Conservation (phyloP, 148 eudicot genomes). For the Rhododendron vialii region DNA sequence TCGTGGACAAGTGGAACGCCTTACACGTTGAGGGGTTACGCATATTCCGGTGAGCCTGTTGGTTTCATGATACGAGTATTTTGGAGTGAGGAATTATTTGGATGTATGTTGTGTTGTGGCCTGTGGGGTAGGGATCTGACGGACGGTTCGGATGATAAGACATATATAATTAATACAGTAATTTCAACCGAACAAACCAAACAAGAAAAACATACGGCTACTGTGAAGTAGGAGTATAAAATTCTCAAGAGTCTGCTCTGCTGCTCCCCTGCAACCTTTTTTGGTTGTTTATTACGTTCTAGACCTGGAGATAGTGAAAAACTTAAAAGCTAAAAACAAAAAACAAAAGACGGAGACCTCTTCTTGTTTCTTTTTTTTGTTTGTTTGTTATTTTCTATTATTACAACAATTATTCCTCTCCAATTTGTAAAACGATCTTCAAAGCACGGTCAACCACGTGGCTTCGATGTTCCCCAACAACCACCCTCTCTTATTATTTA, state of each 20-base stretch:
- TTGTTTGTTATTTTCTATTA: too few species aligned
- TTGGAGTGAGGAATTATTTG: neutral
- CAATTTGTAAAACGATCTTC: neutral
- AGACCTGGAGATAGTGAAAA: too few species aligned
- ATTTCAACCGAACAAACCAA: neutral
- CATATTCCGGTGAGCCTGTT: slow-evolving; percentile 67
- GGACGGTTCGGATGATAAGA: too few species aligned
- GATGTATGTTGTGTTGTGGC: neutral
- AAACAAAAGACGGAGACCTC: too few species aligned
- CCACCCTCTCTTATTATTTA: neutral
- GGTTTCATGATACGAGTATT: neutral
- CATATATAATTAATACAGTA: too few species aligned
- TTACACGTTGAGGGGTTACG: slow-evolving; percentile 78
- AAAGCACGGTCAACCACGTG: neutral
- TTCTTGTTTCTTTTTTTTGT: too few species aligned
- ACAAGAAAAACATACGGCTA: too few species aligned
- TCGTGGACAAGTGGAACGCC: slow-evolving; percentile 78
- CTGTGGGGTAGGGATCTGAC: neutral
- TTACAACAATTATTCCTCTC: neutral
- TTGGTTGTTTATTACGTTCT: too few species aligned
- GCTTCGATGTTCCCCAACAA: neutral
- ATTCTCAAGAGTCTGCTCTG: neutral
- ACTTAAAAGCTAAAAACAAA: too few species aligned
- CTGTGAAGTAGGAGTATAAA: too few species aligned
- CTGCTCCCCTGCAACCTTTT: neutral